Conservation (phyloP, 1,284 basidiomycete genomes). For the Phellopilus nigrolimitatus region DNA sequence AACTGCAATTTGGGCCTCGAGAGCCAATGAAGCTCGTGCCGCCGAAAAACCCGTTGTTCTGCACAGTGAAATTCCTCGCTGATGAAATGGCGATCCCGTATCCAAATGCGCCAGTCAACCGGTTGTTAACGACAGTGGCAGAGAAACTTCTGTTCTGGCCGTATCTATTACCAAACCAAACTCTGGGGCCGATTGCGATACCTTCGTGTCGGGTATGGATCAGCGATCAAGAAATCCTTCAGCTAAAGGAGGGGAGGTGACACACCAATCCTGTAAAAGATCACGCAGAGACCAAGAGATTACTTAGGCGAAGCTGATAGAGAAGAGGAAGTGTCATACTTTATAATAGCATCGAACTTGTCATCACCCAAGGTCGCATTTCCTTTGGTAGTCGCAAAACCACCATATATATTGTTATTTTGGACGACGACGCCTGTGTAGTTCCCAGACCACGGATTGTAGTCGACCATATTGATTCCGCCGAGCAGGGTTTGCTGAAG, state of each 20-base stretch:
- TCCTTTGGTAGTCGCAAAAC: constrained; percentile 50
- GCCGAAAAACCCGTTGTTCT: constrained; percentile 58
- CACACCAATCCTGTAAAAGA: too few species aligned
- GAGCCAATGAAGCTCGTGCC: constrained; percentile 77
- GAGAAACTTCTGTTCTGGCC: constrained; percentile 55
- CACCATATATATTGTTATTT: constrained; percentile 68
- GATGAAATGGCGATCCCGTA: constrained; percentile 65
- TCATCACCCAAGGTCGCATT: constrained; percentile 51
- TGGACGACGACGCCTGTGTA: constrained; percentile 65
- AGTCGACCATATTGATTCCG: constrained; percentile 81
- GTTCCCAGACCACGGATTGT: constrained; percentile 67
- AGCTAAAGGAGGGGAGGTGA: too few species aligned
- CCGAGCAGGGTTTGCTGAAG: constrained; percentile 63
- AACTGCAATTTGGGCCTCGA: constrained; percentile 65
- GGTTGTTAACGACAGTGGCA: constrained; percentile 62
- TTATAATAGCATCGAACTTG: constrained; percentile 57
- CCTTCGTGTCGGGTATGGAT: too few species aligned
- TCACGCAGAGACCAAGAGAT: too few species aligned
- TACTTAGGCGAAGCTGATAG: too few species aligned
- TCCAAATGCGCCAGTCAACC: constrained; percentile 67
- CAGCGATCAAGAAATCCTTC: too few species aligned
- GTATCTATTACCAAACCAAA: constrained; percentile 69
- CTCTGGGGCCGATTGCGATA: constrained; percentile 71
- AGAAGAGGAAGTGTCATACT: constrained; percentile 44
- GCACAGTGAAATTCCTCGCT: constrained; percentile 62